Evolutionary conservation across 306 rosid genomes (phyloP).

Genomic region (Senna tora): DNA sequence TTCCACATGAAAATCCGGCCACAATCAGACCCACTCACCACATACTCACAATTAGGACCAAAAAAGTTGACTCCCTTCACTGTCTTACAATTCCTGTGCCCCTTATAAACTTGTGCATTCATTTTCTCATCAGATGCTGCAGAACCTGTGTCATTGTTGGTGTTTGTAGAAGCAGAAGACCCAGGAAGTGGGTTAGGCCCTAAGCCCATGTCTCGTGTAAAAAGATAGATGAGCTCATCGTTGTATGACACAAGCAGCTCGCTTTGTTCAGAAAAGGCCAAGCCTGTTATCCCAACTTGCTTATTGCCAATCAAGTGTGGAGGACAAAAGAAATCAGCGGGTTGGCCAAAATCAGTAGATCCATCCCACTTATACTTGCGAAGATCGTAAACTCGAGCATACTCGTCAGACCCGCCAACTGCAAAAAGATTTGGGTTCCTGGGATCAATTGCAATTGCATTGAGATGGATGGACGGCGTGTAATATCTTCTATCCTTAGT

Average conservation of each 20-base stretch:
- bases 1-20: conserved; percentile 91
- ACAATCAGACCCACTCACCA: conserved; percentile 92
- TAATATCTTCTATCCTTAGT: conserved; percentile 50
- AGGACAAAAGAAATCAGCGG: conserved; percentile 75
- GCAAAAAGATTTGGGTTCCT: conserved; percentile 88
- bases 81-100: conserved; percentile 76
- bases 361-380: conserved; percentile 79
- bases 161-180: too few relatives aligned
- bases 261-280: conserved; percentile 89
- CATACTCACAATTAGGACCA: conserved; percentile 92
- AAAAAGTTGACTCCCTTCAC: conserved; percentile 87
- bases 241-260: conserved; percentile 88
- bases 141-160: too few relatives aligned
- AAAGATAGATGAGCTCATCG: conserved; percentile 78
- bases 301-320: conserved; percentile 63
- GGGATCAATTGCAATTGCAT: conserved; percentile 91
- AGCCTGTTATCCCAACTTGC: conserved; percentile 76
- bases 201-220: conserved; percentile 79
- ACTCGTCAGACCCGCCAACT: conserved; percentile 81
- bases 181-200: conserved; percentile 58
- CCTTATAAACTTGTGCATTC: conserved; percentile 75
- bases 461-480: conserved; percentile 57
- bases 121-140: conserved; percentile 46
- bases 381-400: conserved; percentile 74
- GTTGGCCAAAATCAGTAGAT: conserved; percentile 66